phyloP scores from a whole-genome alignment of 2,329 filamentous ascomycete species.

The Fusarium sp. region DNA sequence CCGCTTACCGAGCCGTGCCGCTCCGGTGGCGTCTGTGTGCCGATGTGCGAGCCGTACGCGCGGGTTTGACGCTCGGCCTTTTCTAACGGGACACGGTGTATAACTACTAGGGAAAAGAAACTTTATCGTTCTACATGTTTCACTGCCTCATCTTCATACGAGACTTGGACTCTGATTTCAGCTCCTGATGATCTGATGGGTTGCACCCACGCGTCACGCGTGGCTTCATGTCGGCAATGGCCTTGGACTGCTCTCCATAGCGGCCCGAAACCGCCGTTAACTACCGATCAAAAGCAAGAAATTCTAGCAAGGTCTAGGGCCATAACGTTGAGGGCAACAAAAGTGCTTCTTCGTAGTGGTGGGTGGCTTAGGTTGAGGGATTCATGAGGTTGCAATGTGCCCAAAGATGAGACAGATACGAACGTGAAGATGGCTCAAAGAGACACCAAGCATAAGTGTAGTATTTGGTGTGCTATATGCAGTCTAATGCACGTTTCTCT shows the following conservation, averaged over 20 bases:
- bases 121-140: not conserved
- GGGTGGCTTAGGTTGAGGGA: not conserved
- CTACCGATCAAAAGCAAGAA: not conserved
- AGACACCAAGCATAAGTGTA: not conserved
- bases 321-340: not conserved
- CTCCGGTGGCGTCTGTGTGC: not conserved
- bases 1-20: not conserved
- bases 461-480: not conserved
- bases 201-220: not conserved
- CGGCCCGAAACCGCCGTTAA: not conserved
- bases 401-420: not conserved
- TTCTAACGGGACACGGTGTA: not conserved
- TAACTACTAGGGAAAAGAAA: not conserved
- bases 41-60: not conserved
- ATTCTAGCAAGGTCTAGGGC: not conserved
- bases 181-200: not conserved
- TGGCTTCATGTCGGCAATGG: not conserved
- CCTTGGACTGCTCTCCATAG: not conserved
- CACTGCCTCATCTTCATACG: not conserved
- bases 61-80: not conserved
- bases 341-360: not conserved
- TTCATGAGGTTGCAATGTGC: not conserved
- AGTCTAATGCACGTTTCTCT: not conserved
- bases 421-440: not conserved
- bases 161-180: not conserved